These are phyloP conservation scores for Saccharomycopsis sp. DNA, from an alignment of 805 yeast genomes.

Conservation along the genomic window DNA sequence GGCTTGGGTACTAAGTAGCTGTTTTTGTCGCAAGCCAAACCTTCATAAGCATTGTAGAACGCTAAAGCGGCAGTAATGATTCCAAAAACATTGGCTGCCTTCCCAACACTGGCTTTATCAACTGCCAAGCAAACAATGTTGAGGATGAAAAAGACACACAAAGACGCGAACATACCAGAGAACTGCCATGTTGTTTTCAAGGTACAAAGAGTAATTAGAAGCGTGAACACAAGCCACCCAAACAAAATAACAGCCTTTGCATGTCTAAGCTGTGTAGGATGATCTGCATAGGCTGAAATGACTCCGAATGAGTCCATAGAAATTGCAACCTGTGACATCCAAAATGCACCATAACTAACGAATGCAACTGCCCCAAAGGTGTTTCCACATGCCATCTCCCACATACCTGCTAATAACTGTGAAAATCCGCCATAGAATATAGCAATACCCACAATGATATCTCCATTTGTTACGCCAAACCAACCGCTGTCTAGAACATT, in stretches of 20 bases:
- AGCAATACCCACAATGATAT: slow-evolving; percentile 53
- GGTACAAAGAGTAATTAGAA: slow-evolving; percentile 42
- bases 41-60: background rate
- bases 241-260: slow-evolving; percentile 42
- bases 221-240: slow-evolving; percentile 45
- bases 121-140: background rate
- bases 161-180: slow-evolving; percentile 45
- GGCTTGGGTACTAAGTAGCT: background rate
- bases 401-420: slow-evolving; percentile 61
- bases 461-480: slow-evolving; percentile 47
- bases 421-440: slow-evolving; percentile 58
- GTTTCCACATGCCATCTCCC: slow-evolving; percentile 58
- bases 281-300: slow-evolving; percentile 34
- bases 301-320: slow-evolving; percentile 46
- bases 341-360: slow-evolving; percentile 48
- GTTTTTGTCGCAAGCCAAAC: background rate
- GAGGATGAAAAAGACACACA: slow-evolving; percentile 22
- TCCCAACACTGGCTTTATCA: background rate
- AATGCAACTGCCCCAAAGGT: slow-evolving; percentile 54
- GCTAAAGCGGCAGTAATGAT: background rate
- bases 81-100: background rate
- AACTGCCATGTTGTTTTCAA: slow-evolving; percentile 58
- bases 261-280: slow-evolving; percentile 31
- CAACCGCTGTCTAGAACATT: slow-evolving; percentile 50
- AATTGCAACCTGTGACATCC: slow-evolving; percentile 59